phyloP scores from a whole-genome alignment of 176 grass and related monocot species.

The Zea mays region Zm-B73-REFERENCE-NAM-5.0 NC_050100.1:84480501-84481000 shows the following conservation, averaged over 20 bases:
- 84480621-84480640: constrained; percentile 55
- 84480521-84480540: constrained; percentile 18
- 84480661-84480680: constrained; percentile 93
- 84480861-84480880: constrained; percentile 86
- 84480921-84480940: constrained; percentile 34
- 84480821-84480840: constrained; percentile 95
- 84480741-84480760: not conserved
- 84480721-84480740: constrained; percentile 4
- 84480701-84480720: constrained; percentile 49
- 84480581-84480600: not conserved
- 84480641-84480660: constrained; percentile 89
- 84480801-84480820: constrained; percentile 96
- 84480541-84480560: constrained; percentile 8
- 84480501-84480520: constrained; percentile 65
- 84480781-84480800: constrained; percentile 66
- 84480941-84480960: constrained; percentile 22
- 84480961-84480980: not conserved
- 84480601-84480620: not conserved
- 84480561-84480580: not conserved
- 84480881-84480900: constrained; percentile 95
- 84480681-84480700: constrained; percentile 96
- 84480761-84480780: not conserved
- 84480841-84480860: constrained; percentile 82
- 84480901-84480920: constrained; percentile 85
- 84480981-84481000: constrained; percentile 14